Conservation (phyloP, 1,139 yeast species). For the Lodderomyces parapsilosis region DNA sequence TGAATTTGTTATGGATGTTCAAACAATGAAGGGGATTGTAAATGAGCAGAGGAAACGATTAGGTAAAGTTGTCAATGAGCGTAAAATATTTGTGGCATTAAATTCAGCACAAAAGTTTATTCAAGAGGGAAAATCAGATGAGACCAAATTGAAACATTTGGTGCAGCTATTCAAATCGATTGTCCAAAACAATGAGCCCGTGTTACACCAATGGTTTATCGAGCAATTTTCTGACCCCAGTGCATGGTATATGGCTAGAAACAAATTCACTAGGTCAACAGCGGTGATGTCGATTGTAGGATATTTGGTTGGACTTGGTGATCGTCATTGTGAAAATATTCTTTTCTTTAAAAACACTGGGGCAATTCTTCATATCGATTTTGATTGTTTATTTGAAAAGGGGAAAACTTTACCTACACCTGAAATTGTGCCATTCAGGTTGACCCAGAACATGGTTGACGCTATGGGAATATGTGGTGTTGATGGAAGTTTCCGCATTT, state of each 20-base stretch:
- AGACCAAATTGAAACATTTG: slow-evolving; percentile 18
- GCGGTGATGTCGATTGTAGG: slow-evolving; percentile 99
- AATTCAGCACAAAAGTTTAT: slow-evolving; percentile 42
- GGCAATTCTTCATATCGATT: slow-evolving; percentile 87
- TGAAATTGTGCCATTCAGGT: slow-evolving; percentile 89
- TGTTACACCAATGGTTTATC: slow-evolving; percentile 81
- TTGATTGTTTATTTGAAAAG: slow-evolving; percentile 92
- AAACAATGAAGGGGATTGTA: slow-evolving; percentile 73
- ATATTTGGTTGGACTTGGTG: slow-evolving; percentile 86
- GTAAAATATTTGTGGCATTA: slow-evolving; percentile 32
- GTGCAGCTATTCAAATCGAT: slow-evolving; percentile 32
- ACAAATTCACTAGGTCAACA: slow-evolving; percentile 69
- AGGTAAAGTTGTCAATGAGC: slow-evolving; percentile 32
- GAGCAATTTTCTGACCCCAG: slow-evolving; percentile 89
- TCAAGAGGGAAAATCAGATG: slow-evolving; percentile 20
- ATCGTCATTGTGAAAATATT: slow-evolving; percentile 92
- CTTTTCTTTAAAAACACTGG: slow-evolving; percentile 75
- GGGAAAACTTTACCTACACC: slow-evolving; percentile 73
- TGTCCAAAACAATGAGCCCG: slow-evolving; percentile 59
- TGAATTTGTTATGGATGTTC: slow-evolving; percentile 88
- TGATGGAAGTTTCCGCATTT: slow-evolving; percentile 83
- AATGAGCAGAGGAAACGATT: slow-evolving; percentile 40
- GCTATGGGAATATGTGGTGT: slow-evolving; percentile 90
- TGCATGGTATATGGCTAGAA: slow-evolving; percentile 81
- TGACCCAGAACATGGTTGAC: slow-evolving; percentile 85